Conservation (phyloP, 2,329 filamentous ascomycete species). For the Aureobasidium sp. region DNA sequence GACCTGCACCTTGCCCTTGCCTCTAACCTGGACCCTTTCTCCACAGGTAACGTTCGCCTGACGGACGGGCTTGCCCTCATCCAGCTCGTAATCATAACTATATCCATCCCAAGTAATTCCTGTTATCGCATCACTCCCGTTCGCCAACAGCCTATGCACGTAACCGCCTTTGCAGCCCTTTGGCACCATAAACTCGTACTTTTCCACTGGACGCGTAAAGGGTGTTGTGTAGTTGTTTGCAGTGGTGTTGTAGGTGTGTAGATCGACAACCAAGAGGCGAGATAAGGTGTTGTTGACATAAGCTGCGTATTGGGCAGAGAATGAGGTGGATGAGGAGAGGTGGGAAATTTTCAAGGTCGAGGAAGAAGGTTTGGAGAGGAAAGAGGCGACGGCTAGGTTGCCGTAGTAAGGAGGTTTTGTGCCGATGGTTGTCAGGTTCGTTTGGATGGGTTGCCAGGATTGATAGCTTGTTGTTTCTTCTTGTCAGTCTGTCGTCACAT, state of each 20-base stretch:
- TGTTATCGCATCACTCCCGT: slow-evolving; percentile 57
- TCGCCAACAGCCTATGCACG: slow-evolving; percentile 49
- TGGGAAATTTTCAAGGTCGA: slow-evolving; percentile 38
- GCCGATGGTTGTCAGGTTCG: slow-evolving; percentile 43
- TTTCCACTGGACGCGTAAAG: slow-evolving; percentile 28
- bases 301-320: slow-evolving; percentile 50
- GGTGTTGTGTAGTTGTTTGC: slow-evolving; percentile 39
- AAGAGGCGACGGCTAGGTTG: slow-evolving; percentile 51
- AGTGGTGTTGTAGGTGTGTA: slow-evolving; percentile 49
- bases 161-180: slow-evolving; percentile 22
- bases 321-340: slow-evolving; percentile 36
- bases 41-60: slow-evolving; percentile 50
- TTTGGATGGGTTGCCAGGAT: slow-evolving; percentile 54
- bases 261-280: slow-evolving; percentile 51
- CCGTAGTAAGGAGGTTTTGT: slow-evolving; percentile 61
- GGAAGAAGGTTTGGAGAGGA: slow-evolving; percentile 40
- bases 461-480: slow-evolving; percentile 35
- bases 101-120: slow-evolving; percentile 56
- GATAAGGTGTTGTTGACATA: slow-evolving; percentile 42
- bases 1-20: background rate
- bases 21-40: slow-evolving; percentile 33
- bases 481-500: background rate
- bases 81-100: slow-evolving; percentile 56
- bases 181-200: slow-evolving; percentile 41
- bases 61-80: slow-evolving; percentile 46